A percentile compares a stretch with the other conserved stretches of the same genome.
Evolutionary conservation across 192 early-diverging fungal species (phyloP).

Genomic region (Chytriomyces hyalinus): DNA sequence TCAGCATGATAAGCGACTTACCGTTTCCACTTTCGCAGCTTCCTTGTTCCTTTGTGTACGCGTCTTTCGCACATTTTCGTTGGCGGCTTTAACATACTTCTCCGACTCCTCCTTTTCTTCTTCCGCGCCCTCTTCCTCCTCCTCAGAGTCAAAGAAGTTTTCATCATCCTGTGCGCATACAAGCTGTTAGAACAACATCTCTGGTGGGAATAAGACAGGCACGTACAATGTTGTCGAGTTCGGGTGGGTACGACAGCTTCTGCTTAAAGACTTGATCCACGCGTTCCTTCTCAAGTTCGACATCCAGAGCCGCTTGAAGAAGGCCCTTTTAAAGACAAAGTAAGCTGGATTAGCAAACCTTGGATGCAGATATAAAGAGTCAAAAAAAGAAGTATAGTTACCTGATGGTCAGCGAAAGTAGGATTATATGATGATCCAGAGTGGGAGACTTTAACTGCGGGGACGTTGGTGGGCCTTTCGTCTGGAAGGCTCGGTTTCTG

Average conservation of each 20-base stretch:
- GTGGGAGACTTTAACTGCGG: conserved; percentile 77
- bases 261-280: conserved; percentile 33
- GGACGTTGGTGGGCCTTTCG: conserved; percentile 44
- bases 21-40: conserved; percentile 38
- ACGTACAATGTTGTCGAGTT: conserved; percentile 50
- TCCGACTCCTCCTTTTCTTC: conserved; percentile 15
- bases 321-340: conserved; percentile 26
- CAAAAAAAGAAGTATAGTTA: neutral
- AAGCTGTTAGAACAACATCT: neutral
- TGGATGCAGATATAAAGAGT: neutral
- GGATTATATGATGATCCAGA: conserved; percentile 94
- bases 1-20: neutral
- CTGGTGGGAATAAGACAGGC: neutral
- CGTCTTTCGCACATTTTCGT: conserved; percentile 24
- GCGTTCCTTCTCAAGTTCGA: conserved; percentile 48
- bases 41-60: conserved; percentile 39
- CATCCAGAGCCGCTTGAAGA: conserved; percentile 51
- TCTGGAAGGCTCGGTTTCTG: conserved; percentile 54
- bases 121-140: conserved; percentile 42
- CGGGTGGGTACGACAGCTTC: conserved; percentile 54
- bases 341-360: neutral
- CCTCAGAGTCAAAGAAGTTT: conserved; percentile 48
- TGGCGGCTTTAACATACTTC: conserved; percentile 32
- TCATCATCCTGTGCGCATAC: conserved; percentile 44
- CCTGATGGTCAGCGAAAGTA: conserved; percentile 77